Percentiles rank a stretch among this genome's conserved stretches.
These are phyloP conservation scores for Verticillium klebahnii DNA, from an alignment of 2,329 filamentous ascomycete species.

Conservation along the genomic window DNA sequence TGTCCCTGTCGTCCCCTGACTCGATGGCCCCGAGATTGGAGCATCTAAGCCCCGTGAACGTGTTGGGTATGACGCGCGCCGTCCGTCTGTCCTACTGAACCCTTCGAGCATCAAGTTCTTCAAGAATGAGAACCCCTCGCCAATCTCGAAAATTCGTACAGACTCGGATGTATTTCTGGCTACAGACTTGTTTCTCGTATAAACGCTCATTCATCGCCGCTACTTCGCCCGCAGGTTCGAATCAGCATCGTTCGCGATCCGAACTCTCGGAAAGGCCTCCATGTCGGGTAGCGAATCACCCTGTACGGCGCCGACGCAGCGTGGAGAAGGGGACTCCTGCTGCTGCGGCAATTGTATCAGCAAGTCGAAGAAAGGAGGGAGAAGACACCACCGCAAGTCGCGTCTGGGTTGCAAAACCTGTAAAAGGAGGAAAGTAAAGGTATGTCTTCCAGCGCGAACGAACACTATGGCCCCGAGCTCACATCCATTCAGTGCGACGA, in stretches of 20 bases:
- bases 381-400: constrained; percentile 7
- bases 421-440: constrained; percentile 14
- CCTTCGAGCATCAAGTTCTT: not conserved
- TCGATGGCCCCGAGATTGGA: not conserved
- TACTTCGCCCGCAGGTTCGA: no score
- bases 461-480: not conserved
- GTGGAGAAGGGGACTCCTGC: not conserved
- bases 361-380: not conserved
- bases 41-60: not conserved
- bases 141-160: not conserved
- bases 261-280: not conserved
- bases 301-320: not conserved
- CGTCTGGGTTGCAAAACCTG: constrained; percentile 14
- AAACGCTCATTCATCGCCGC: not conserved
- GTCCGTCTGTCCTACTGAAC: not conserved
- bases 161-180: not conserved
- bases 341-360: not conserved
- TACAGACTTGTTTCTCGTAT: not conserved
- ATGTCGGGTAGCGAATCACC: not conserved
- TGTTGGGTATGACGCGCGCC: not conserved
- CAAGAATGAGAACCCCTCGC: not conserved
- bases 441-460: not conserved
- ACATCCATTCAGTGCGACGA: constrained; percentile 12
- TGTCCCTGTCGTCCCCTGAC: not conserved
- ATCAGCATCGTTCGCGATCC: not conserved